Conservation (phyloP, 208 protist species). For the Acanthamoeba castellanii region DNA sequence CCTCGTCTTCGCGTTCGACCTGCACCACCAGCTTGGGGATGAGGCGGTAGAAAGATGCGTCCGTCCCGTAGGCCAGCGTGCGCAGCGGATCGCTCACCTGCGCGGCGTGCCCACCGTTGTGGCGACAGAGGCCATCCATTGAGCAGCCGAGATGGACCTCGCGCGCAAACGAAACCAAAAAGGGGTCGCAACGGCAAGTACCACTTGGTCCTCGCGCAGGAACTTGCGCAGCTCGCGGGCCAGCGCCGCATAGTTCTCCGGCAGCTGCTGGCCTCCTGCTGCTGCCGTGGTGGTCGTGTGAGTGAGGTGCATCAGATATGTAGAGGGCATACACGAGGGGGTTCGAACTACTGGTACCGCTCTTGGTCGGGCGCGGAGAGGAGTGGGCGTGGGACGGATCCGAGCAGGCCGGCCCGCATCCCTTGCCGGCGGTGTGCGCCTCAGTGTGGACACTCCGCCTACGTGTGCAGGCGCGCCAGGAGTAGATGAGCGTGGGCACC, state of each 20-base stretch:
- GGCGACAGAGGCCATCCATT: too few relatives aligned
- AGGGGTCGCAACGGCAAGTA: not conserved
- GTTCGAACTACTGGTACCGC: not conserved
- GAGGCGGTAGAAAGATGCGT: constrained; percentile 62
- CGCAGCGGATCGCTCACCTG: constrained; percentile 38
- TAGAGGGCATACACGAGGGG: too few relatives aligned
- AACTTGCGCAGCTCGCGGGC: constrained; percentile 39
- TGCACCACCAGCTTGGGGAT: constrained; percentile 54
- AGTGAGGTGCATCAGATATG: not conserved
- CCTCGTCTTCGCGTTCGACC: constrained; percentile 24
- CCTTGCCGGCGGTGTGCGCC: not conserved
- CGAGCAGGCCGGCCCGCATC: not conserved
- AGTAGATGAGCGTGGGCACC: too few relatives aligned
- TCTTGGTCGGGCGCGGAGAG: not conserved
- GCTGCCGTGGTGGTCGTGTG: not conserved
- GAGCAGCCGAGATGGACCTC: too few relatives aligned
- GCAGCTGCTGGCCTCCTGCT: not conserved
- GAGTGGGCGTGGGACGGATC: not conserved
- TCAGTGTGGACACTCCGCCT: not conserved
- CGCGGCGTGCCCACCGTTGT: too few relatives aligned
- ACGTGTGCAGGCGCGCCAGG: not conserved
- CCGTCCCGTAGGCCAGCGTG: constrained; percentile 54
- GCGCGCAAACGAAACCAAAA: too few relatives aligned
- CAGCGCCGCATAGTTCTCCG: constrained; percentile 1
- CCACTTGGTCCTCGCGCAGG: constrained; percentile 19